Evolutionary conservation across 306 rosid genomes (phyloP).

Genomic region (Cicer pinnatifidum): DNA sequence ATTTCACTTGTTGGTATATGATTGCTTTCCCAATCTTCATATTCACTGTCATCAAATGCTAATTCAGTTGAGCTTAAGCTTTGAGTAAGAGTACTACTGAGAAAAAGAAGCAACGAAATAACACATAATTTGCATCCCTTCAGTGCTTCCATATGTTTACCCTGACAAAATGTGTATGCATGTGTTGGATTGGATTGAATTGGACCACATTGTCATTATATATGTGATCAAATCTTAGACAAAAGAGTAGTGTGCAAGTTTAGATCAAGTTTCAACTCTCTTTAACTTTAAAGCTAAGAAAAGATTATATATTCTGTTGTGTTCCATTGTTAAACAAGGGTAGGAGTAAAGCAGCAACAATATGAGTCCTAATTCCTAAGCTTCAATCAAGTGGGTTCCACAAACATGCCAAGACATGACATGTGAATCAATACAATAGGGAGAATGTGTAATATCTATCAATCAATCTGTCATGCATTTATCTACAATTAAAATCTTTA

Average conservation of each 20-base stretch:
- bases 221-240: slow-evolving; percentile 30
- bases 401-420: not conserved
- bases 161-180: slow-evolving; percentile 12
- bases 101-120: slow-evolving; percentile 48
- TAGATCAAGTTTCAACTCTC: slow-evolving; percentile 42
- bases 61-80: slow-evolving; percentile 40
- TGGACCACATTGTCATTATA: slow-evolving; percentile 52
- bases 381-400: slow-evolving; percentile 52
- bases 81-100: slow-evolving; percentile 38
- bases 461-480: too few relatives aligned
- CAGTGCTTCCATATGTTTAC: slow-evolving; percentile 59
- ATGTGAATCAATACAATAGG: not conserved
- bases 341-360: slow-evolving; percentile 60
- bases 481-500: not conserved
- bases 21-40: slow-evolving; percentile 51
- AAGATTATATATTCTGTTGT: slow-evolving; percentile 24
- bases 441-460: not conserved
- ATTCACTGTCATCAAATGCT: slow-evolving; percentile 48
- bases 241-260: slow-evolving; percentile 54
- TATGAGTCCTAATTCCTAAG: slow-evolving; percentile 44
- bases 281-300: slow-evolving; percentile 81
- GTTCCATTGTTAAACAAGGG: slow-evolving; percentile 33
- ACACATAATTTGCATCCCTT: slow-evolving; percentile 24
- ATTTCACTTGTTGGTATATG: slow-evolving; percentile 50
- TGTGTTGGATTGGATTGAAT: not conserved